phyloP scores from a whole-genome alignment of 2,329 filamentous ascomycete genomes.

The Bipolaris bicolor region DNA sequence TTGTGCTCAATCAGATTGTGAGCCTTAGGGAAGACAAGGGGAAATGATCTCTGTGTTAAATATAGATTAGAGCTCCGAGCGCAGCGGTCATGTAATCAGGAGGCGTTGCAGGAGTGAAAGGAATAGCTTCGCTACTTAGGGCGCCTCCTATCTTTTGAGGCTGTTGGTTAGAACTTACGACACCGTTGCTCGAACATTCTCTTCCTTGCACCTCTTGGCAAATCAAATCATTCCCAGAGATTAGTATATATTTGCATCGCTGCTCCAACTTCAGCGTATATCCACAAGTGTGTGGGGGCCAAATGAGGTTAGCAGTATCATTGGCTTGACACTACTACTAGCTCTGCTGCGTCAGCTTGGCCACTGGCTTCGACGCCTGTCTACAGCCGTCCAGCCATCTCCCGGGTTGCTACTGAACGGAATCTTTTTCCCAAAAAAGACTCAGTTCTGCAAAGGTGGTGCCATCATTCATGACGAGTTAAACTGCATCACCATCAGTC shows the following conservation, averaged over 20 bases:
- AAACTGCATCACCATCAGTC: not conserved
- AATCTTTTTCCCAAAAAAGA: not conserved
- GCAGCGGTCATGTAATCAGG: not conserved
- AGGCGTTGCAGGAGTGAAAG: not conserved
- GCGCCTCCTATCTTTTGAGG: not conserved
- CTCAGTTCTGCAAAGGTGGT: not conserved
- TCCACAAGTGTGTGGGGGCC: not conserved
- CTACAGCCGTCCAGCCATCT: not conserved
- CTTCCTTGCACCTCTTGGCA: not conserved
- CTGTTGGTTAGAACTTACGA: not conserved
- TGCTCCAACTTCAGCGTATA: not conserved
- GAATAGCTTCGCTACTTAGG: not conserved
- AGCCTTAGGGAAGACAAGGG: constrained; percentile 79
- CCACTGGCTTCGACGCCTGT: not conserved
- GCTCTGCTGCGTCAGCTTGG: constrained; percentile 10
- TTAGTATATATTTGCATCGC: not conserved
- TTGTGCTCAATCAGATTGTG: constrained; percentile 90
- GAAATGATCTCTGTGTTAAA: constrained; percentile 22
- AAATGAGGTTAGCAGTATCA: constrained; percentile 1
- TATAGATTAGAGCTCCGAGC: not conserved
- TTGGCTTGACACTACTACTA: constrained; percentile 8
- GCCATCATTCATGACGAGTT: not conserved
- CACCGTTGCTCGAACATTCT: not conserved
- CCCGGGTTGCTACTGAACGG: not conserved
- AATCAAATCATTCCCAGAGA: not conserved